Evolutionary conservation across 495 filamentous ascomycete genomes (phyloP).

Genomic region (Penicillium bovifimosum): DNA sequence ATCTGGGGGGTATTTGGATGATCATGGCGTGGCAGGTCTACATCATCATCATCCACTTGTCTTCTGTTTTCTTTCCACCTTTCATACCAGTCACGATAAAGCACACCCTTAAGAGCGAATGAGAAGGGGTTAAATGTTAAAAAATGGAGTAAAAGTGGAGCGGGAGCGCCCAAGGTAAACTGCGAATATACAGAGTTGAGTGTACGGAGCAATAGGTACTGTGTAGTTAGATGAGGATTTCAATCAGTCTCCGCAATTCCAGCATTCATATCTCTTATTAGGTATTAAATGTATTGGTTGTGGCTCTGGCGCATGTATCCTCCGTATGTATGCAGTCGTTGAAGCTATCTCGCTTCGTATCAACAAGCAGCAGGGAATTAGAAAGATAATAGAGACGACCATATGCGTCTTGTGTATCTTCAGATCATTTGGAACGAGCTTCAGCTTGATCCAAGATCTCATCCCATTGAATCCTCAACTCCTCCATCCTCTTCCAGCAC

Average conservation of each 20-base stretch:
- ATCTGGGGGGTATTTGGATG: too few species aligned
- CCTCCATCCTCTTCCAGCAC: conserved; percentile 83
- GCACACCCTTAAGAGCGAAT: too few species aligned
- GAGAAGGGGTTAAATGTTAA: too few species aligned
- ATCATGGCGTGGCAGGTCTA: too few species aligned
- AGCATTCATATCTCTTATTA: background rate
- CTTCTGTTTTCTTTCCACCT: too few species aligned
- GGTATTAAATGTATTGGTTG: conserved; percentile 1
- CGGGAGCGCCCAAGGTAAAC: too few species aligned
- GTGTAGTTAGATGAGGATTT: too few species aligned
- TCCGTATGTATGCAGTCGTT: background rate
- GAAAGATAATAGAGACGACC: background rate
- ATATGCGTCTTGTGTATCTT: background rate
- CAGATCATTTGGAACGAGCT: background rate
- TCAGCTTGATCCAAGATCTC: conserved; percentile 44
- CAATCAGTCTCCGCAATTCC: conserved; percentile 1
- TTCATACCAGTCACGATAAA: too few species aligned
- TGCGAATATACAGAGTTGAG: too few species aligned
- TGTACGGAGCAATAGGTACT: too few species aligned
- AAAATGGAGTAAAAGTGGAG: too few species aligned
- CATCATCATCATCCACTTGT: too few species aligned
- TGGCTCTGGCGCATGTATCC: background rate
- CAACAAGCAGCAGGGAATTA: background rate
- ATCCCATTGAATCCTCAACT: conserved; percentile 75
- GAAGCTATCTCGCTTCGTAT: background rate